Evolutionary conservation across 2,329 filamentous ascomycete species (phyloP).

Genomic region (Botrytis medusae): DNA sequence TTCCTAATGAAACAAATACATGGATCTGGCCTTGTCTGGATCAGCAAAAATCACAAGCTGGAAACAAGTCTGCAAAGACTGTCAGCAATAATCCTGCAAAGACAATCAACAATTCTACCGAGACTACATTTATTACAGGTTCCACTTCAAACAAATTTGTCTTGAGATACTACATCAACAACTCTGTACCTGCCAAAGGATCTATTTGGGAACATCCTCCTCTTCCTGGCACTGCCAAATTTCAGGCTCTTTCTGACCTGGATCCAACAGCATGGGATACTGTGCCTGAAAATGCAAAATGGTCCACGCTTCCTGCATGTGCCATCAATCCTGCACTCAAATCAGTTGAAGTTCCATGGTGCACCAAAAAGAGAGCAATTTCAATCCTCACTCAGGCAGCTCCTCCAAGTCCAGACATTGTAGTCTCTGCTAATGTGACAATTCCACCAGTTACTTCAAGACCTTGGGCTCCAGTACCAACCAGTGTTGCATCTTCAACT

Average conservation of each 20-base stretch:
- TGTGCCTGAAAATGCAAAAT: constrained; percentile 12
- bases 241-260: not conserved
- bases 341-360: not conserved
- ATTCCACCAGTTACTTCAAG: not conserved
- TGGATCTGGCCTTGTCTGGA: not conserved
- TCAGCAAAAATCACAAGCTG: not conserved
- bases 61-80: not conserved
- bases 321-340: not conserved
- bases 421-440: not conserved
- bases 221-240: not conserved
- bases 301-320: not conserved
- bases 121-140: not conserved
- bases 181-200: not conserved
- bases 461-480: not conserved
- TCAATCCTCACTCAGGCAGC: not conserved
- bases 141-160: not conserved
- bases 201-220: not conserved
- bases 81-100: not conserved
- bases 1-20: not conserved
- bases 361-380: not conserved
- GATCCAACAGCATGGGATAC: not conserved
- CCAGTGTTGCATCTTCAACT: not conserved
- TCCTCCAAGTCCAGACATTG: not conserved
- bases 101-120: not conserved
- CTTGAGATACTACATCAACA: not conserved